Evolutionary conservation across 208 protist species (phyloP).

Genomic region (Wallacemonas sp.): DNA sequence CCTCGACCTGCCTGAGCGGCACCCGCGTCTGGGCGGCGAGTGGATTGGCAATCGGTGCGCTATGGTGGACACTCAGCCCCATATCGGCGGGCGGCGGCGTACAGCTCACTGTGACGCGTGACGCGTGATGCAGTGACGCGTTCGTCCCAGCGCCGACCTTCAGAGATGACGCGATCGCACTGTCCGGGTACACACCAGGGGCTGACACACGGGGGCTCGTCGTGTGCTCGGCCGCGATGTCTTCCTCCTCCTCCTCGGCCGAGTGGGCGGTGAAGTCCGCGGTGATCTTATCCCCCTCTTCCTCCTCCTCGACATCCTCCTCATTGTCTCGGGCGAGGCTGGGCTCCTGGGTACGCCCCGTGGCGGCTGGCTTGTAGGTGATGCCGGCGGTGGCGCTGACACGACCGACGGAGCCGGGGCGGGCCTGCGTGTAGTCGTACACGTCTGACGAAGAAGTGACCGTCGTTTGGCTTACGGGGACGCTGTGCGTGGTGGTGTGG

Average conservation of each 20-base stretch:
- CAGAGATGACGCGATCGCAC: too few species aligned
- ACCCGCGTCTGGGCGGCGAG: not conserved
- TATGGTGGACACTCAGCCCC: not conserved
- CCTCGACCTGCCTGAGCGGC: slow-evolving; percentile 16
- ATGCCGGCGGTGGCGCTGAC: slow-evolving; percentile 34
- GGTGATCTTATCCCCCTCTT: too few species aligned
- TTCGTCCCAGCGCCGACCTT: too few species aligned
- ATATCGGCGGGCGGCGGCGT: slow-evolving; percentile 1
- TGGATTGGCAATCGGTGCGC: not conserved
- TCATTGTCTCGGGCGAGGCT: slow-evolving; percentile 9
- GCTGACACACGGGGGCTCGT: too few species aligned
- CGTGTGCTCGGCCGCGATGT: too few species aligned
- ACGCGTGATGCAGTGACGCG: too few species aligned
- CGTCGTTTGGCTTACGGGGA: slow-evolving; percentile 8
- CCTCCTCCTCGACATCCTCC: not conserved
- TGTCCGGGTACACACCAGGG: too few species aligned
- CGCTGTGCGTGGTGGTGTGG: not conserved
- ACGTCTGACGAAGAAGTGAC: too few species aligned
- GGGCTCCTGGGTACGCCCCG: not conserved
- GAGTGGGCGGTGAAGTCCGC: too few species aligned
- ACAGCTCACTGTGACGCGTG: not conserved
- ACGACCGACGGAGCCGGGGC: not conserved
- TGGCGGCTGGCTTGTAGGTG: too few species aligned
- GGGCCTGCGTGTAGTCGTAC: too few species aligned
- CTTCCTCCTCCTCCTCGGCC: not conserved